These are phyloP conservation scores for Bipolaris gigantea DNA, from an alignment of 2,329 filamentous ascomycete species.

Conservation along the genomic window DNA sequence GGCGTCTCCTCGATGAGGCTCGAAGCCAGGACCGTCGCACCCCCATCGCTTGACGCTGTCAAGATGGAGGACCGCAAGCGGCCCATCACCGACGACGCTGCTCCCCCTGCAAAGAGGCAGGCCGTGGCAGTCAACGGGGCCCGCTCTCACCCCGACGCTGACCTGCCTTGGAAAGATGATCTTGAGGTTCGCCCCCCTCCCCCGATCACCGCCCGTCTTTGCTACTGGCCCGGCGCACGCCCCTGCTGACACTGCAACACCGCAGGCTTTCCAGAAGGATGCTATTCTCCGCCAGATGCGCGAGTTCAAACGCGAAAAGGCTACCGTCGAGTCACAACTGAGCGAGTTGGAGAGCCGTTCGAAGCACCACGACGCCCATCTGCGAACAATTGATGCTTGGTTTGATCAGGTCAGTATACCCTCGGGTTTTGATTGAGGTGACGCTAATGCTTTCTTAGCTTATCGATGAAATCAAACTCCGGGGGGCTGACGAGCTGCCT, in stretches of 20 bases:
- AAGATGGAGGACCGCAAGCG: slow-evolving; percentile 99
- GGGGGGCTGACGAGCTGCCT: slow-evolving; percentile 43
- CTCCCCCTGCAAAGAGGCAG: slow-evolving; percentile 89
- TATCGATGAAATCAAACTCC: slow-evolving; percentile 53
- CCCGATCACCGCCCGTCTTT: slow-evolving; percentile 23
- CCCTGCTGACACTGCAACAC: slow-evolving; percentile 34
- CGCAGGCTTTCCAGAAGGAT: slow-evolving; percentile 88
- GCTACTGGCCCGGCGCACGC: slow-evolving; percentile 27
- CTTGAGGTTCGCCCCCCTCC: slow-evolving; percentile 68
- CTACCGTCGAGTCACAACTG: slow-evolving; percentile 76
- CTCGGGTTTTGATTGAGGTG: slow-evolving; percentile 9
- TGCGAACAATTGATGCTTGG: slow-evolving; percentile 90
- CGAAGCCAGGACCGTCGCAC: slow-evolving; percentile 71
- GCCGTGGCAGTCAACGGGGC: slow-evolving; percentile 73
- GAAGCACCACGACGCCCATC: slow-evolving; percentile 85
- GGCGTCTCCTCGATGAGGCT: slow-evolving; percentile 76
- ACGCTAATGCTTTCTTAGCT: slow-evolving; percentile 44
- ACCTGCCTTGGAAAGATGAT: slow-evolving; percentile 71
- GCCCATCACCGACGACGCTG: slow-evolving; percentile 83
- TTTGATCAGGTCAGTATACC: slow-evolving; percentile 75
- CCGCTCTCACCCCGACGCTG: slow-evolving; percentile 65
- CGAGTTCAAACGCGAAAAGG: slow-evolving; percentile 91
- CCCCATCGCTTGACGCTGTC: slow-evolving; percentile 75
- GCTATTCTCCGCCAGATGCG: slow-evolving; percentile 97
- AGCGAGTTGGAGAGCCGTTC: slow-evolving; percentile 78